Evolutionary conservation across 1,284 basidiomycete species (phyloP).

Genomic region (Testicularia cyperi): DNA sequence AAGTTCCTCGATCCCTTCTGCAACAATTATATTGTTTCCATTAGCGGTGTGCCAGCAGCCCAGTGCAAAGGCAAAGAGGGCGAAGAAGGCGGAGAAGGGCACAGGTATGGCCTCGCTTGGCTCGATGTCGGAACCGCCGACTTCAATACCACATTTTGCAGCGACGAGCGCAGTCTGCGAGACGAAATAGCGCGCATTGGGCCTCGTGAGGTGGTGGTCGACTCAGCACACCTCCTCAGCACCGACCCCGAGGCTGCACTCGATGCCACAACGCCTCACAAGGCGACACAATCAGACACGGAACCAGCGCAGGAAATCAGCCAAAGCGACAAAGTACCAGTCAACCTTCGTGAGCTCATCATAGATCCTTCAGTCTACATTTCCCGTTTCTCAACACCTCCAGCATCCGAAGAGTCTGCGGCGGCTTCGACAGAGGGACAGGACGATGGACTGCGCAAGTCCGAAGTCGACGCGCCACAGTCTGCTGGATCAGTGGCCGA

Average conservation of each 20-base stretch:
- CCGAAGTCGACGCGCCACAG: too few species aligned
- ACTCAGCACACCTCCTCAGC: too few species aligned
- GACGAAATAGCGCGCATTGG: constrained; percentile 54
- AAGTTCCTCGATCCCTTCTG: constrained; percentile 55
- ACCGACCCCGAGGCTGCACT: too few species aligned
- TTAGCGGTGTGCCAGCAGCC: too few species aligned
- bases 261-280: too few species aligned
- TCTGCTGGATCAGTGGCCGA: constrained; percentile 13
- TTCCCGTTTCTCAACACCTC: constrained; percentile 10
- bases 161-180: constrained; percentile 37
- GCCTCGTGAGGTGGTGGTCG: constrained; percentile 50
- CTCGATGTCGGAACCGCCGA: constrained; percentile 58
- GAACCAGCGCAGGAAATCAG: too few species aligned
- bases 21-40: constrained; percentile 56
- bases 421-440: background rate
- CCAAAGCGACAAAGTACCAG: background rate
- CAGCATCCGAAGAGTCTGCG: background rate
- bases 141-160: constrained; percentile 41
- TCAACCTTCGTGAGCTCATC: constrained; percentile 18
- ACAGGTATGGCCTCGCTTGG: constrained; percentile 52
- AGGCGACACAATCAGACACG: too few species aligned
- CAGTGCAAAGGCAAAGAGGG: too few species aligned
- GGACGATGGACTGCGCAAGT: too few species aligned
- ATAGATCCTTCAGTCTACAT: constrained; percentile 25
- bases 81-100: background rate